phyloP scores from a whole-genome alignment of 2,329 filamentous ascomycete genomes.

The Ceratocystis alfenasii region DNA sequence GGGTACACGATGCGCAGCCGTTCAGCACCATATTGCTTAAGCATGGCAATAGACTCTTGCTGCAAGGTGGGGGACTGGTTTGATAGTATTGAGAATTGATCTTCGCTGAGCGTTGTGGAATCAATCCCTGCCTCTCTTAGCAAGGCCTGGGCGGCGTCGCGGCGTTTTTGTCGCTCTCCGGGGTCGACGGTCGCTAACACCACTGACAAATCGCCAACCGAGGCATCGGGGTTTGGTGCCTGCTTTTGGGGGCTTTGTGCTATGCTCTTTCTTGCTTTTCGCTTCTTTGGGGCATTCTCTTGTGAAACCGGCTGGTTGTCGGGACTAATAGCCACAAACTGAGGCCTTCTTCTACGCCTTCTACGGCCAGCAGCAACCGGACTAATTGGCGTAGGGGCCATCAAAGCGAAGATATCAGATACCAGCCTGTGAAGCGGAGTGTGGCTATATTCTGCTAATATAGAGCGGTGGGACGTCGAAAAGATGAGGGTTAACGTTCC shows the following conservation, averaged over 20 bases:
- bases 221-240: not conserved
- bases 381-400: not conserved
- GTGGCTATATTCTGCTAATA: slow-evolving; percentile 45
- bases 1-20: slow-evolving; percentile 46
- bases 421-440: slow-evolving; percentile 47
- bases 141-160: slow-evolving; percentile 38
- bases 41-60: slow-evolving; percentile 43
- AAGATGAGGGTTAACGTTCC: slow-evolving; percentile 42
- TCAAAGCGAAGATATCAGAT: slow-evolving; percentile 35
- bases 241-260: not conserved
- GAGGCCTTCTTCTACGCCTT: not conserved
- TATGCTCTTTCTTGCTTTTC: not conserved
- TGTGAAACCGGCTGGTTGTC: slow-evolving; percentile 25
- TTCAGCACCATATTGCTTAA: slow-evolving; percentile 46
- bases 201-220: not conserved
- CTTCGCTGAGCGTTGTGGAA: slow-evolving; percentile 39
- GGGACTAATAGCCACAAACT: not conserved
- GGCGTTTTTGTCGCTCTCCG: slow-evolving; percentile 40
- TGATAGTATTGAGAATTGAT: slow-evolving; percentile 48
- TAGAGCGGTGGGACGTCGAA: slow-evolving; percentile 35
- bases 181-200: slow-evolving; percentile 24
- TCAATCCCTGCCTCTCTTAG: slow-evolving; percentile 39
- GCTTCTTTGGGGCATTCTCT: not conserved
- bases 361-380: not conserved
- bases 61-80: slow-evolving; percentile 48